Evolutionary conservation across 768 basidiomycete species (phyloP), one percentile per base, ranked within the genome.

Genomic region (Holtermannia corniformis): DNA sequence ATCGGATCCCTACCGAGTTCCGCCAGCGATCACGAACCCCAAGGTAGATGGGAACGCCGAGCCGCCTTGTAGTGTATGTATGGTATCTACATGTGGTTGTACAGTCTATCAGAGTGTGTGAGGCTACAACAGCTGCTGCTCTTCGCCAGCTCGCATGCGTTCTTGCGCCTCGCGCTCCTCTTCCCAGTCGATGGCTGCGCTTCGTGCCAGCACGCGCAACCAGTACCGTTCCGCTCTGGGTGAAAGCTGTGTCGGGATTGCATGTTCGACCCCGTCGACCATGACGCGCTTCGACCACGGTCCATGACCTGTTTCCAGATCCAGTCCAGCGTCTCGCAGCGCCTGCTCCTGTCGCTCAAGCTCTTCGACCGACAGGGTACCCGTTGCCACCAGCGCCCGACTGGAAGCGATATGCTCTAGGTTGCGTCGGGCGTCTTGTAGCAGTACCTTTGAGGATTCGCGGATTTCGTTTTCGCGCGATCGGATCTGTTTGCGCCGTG

Each of bases 181-280:
- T 37, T 68, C 66, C 66, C 66, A 68, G 50, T 68, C 66, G 21
- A 68, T 65, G 24, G 64, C 66, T 47, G 65, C 64, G 1, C 64
- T 64, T 11, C 55, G 44, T 7, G 54, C 55, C 47, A 65, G 47
- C 12, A 65, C 62, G 16, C 66, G 41, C 20, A 53, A 28, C 47
- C 65, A 68, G 47, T 68, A 68, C 24, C 53, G 50, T 28, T 49
- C 51, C 20, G 61, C 66, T 7, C 25, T 23, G 5, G 50, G 48
- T 16, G 54, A 52, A 24, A 68, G 37, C 4, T 60, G 58, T 14
- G 51, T 51, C 3, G 66, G 66, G 1, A 62, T 40, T 3, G 60
- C 56, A 2, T 40, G 25, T 4, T 22, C 37, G 16, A 7, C 32
- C 10, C 32, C 32, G 5, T 19, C 10, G 23, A 23, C 10, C 7